Conservation (phyloP, 208 protist genomes). For the Leishmania lainsoni region DNA sequence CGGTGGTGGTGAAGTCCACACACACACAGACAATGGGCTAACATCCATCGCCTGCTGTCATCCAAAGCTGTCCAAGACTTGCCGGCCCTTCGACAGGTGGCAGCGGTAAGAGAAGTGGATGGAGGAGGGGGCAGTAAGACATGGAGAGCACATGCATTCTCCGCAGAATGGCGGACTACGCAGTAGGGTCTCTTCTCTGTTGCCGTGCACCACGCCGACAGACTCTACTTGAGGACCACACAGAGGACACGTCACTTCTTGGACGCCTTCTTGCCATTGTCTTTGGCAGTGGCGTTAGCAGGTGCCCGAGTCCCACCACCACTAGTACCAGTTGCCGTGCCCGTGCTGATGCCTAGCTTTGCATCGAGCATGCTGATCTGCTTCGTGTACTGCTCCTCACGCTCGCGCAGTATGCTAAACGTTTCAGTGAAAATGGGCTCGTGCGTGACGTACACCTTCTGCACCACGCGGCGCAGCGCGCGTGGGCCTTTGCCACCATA, state of each 20-base stretch:
- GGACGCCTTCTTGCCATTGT: slow-evolving; percentile 5
- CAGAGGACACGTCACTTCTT: neutral
- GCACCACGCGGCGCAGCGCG: slow-evolving; percentile 64
- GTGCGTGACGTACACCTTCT: slow-evolving; percentile 57
- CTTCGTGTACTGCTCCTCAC: slow-evolving; percentile 23
- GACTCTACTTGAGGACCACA: neutral
- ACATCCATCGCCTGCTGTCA: neutral
- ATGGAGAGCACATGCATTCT: neutral
- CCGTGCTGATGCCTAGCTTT: slow-evolving; percentile 43
- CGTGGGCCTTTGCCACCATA: slow-evolving; percentile 83
- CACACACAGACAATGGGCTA: neutral
- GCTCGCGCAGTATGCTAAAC: slow-evolving; percentile 29
- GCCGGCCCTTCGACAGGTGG: neutral
- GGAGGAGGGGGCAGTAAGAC: neutral
- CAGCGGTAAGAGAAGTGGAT: neutral
- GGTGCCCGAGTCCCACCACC: neutral
- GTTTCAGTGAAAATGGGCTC: slow-evolving; percentile 30
- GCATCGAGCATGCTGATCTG: slow-evolving; percentile 39
- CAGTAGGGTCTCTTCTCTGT: neutral
- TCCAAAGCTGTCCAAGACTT: neutral
- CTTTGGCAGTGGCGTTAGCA: neutral
- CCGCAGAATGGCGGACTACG: neutral
- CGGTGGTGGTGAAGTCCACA: no score
- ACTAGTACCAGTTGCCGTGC: neutral
- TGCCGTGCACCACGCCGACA: neutral